Percentiles rank a stretch among this genome's conserved stretches.
phyloP scores from a whole-genome alignment of 225 moss, liverwort and hornwort genomes.

The Straminergon stramineum region DNA sequence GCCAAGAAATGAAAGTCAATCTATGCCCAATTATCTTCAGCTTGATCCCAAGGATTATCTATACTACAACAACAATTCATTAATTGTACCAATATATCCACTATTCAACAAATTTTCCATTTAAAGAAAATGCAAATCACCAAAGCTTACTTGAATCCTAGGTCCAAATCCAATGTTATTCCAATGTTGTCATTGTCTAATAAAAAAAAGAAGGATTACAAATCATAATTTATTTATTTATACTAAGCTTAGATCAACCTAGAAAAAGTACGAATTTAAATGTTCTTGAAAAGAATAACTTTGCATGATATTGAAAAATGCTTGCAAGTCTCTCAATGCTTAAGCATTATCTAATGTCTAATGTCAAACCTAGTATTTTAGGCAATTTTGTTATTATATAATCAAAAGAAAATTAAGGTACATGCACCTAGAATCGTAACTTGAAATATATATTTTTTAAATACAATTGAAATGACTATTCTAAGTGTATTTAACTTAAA shows the following conservation, averaged over 20 bases:
- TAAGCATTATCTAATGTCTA: neutral
- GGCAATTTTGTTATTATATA: too few relatives aligned
- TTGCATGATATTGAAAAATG: neutral
- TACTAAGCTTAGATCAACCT: neutral
- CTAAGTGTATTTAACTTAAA: neutral
- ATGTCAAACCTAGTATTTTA: neutral
- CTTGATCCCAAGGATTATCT: neutral
- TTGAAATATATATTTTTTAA: neutral
- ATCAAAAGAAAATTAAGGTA: neutral
- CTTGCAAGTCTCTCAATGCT: neutral
- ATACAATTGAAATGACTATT: neutral
- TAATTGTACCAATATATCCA: neutral
- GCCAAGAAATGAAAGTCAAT: neutral
- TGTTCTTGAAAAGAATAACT: neutral
- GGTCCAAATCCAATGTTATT: neutral
- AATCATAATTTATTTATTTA: neutral
- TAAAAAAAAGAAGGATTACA: neutral
- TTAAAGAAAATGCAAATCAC: neutral
- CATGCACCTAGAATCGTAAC: neutral
- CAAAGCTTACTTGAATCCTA: neutral
- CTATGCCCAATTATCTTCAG: accelerated
- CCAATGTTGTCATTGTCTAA: neutral
- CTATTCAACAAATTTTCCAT: too few relatives aligned
- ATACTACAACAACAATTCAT: neutral
- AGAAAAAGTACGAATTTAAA: too few relatives aligned